These are phyloP conservation scores for Dioscorea dumetorum DNA, from an alignment of 106 monocot species.

Conservation along the genomic window DNA sequence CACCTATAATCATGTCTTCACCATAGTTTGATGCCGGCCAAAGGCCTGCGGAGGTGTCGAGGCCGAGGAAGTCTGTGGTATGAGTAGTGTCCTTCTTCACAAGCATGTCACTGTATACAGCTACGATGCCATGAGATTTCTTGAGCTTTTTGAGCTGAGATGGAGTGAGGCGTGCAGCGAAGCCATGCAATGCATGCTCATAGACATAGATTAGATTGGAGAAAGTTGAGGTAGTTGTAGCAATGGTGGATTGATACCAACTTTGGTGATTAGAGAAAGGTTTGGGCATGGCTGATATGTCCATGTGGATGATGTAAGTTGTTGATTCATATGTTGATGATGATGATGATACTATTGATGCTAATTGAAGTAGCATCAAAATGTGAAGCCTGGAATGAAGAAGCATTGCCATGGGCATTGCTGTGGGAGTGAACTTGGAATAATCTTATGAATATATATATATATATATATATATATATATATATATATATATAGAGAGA, in stretches of 20 bases:
- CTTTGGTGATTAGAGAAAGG: conserved; percentile 32
- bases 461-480: no score
- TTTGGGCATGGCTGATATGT: conserved; percentile 42
- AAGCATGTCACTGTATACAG: conserved; percentile 20
- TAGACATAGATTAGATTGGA: conserved; percentile 40
- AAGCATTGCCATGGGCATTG: background rate
- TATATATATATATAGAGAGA: no score
- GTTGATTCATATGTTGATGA: background rate
- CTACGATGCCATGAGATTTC: conserved; percentile 25
- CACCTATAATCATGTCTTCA: conserved; percentile 24
- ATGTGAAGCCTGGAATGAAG: background rate
- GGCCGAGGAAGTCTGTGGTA: conserved; percentile 44
- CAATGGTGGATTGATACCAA: conserved; percentile 38
- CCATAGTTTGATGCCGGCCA: conserved; percentile 33
- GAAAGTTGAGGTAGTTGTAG: background rate
- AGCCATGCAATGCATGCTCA: conserved; percentile 32
- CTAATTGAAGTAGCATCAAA: background rate
- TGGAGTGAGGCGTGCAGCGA: conserved; percentile 31
- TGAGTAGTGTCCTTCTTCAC: conserved; percentile 44
- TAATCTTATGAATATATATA: no score
- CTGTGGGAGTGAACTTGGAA: no score
- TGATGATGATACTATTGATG: background rate
- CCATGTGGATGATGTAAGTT: conserved; percentile 64
- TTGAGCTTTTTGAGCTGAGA: conserved; percentile 28
- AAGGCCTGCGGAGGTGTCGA: conserved; percentile 21